Base-by-base conservation (phyloP, 106 monocot species). In the Dendrobium chrysotoxum region DNA sequence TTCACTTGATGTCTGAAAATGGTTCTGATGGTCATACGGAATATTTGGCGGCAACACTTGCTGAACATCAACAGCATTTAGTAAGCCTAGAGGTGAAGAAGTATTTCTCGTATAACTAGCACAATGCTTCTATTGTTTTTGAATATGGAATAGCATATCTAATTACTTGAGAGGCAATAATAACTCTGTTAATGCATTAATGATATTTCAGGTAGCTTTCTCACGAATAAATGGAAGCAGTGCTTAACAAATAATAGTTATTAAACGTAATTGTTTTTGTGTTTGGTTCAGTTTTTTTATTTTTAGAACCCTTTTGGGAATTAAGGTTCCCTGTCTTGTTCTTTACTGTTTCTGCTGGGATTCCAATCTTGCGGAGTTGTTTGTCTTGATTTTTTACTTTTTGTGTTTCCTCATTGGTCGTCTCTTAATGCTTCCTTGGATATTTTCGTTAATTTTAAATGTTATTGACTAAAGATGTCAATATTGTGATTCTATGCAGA, bases 31-130 rank as follows among this genome's bases (percentile, higher is more conserved):
- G 87, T 47, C 98, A 98, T 86, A 86, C 90, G 58, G 98, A 95
- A 46, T 91, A 92, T 25, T 86, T 98, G 81, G 80, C 80, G 81
- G 80, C 92, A 79, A 92, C 95, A 13, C 92, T 98, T 83, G 82
- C 90, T 50, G 98, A 98, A 88, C 98, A 98, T 88, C 84, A 88
- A 12, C 98, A 98, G 77, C 98, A 98, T 88, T 81, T 98, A 79
- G 89, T 88, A 87, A 98, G 98, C 75, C 94, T 98, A 83, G 91
- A 98, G 92, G 97, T 95, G 75, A 76, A 18, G 64, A 7, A 64
- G 64, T 7, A 25, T 64, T 64, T 23, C 5, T 8, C 64, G 25
- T 64, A 23, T 26, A 64, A 64, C 64, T 64, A 6, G 64, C 7
- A 64, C 6, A 26, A 5, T 64, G 10, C n/a, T 64, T 64, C 7